phyloP scores from a whole-genome alignment of 106 monocot species.

The Dactylorhiza incarnata region DNA sequence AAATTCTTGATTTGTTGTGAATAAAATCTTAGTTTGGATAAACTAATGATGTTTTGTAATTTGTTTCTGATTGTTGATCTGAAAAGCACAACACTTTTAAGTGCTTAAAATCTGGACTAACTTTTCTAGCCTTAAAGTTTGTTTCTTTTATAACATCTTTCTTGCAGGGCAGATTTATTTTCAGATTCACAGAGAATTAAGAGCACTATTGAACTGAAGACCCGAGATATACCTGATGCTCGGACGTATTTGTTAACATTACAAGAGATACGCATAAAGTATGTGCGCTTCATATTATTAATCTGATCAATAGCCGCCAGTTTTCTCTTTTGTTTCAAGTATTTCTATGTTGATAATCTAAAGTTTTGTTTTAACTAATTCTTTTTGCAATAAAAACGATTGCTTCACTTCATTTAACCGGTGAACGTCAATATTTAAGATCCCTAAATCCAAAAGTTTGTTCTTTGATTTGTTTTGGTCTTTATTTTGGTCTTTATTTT shows the following conservation, averaged over 20 bases:
- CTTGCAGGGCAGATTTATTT: slow-evolving; percentile 67
- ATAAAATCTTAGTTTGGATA: background rate
- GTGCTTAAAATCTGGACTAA: too few species aligned
- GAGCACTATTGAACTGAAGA: slow-evolving; percentile 55
- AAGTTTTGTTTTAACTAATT: background rate
- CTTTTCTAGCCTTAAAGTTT: background rate
- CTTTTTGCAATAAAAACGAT: background rate
- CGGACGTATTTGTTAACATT: slow-evolving; percentile 74
- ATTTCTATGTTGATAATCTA: background rate
- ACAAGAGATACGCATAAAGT: slow-evolving; percentile 81
- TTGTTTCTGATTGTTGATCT: background rate
- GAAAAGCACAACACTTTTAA: too few species aligned
- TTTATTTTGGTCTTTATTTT: background rate
- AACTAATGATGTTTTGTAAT: background rate
- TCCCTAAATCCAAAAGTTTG: background rate
- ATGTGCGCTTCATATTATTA: slow-evolving; percentile 13
- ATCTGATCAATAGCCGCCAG: background rate
- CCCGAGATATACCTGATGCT: slow-evolving; percentile 84
- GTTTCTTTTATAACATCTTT: background rate
- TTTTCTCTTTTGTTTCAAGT: background rate
- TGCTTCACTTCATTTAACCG: background rate
- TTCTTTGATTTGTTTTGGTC: background rate
- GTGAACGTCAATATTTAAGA: background rate
- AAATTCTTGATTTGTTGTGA: background rate
- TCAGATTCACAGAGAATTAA: slow-evolving; percentile 73